phyloP scores from a whole-genome alignment of 371 early-diverging fungal genomes.

The Blakeslea trispora region DNA sequence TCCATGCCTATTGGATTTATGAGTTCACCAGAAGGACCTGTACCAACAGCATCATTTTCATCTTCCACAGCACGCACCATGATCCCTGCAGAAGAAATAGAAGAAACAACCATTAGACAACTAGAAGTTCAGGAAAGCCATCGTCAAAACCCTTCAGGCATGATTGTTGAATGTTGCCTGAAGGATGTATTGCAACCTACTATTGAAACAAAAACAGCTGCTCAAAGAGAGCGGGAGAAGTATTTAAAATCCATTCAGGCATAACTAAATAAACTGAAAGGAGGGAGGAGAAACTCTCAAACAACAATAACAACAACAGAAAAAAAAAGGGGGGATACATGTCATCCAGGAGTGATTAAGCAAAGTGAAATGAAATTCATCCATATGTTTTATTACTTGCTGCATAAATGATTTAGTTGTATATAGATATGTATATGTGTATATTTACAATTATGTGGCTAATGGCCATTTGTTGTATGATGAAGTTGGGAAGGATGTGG shows the following conservation, averaged over 20 bases:
- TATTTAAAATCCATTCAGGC: slow-evolving; percentile 21
- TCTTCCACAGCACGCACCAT: slow-evolving; percentile 46
- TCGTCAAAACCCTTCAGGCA: no score
- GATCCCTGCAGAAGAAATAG: slow-evolving; percentile 38
- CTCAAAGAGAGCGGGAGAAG: slow-evolving; percentile 37
- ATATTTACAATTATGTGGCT: not conserved
- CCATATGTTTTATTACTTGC: not conserved
- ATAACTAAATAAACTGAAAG: not conserved
- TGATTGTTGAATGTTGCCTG: not conserved
- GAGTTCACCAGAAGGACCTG: slow-evolving; percentile 19
- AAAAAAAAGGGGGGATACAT: no score
- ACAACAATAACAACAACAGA: no score
- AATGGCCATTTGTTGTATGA: slow-evolving; percentile 1
- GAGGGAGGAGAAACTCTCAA: no score
- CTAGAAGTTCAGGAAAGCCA: slow-evolving; percentile 7
- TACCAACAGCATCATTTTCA: slow-evolving; percentile 39
- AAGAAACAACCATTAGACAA: slow-evolving; percentile 1
- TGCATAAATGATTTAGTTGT: not conserved
- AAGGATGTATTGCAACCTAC: not conserved
- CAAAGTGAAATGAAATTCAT: not conserved
- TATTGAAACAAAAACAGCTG: slow-evolving; percentile 28
- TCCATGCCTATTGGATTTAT: slow-evolving; percentile 33
- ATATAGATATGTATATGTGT: not conserved
- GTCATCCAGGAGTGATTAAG: no score
- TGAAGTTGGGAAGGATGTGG: slow-evolving; percentile 23